Percentiles rank a stretch among this genome's conserved stretches.
Evolutionary conservation across 768 basidiomycete species (phyloP).

Genomic region (Rhodotorula taiwanensis): DNA sequence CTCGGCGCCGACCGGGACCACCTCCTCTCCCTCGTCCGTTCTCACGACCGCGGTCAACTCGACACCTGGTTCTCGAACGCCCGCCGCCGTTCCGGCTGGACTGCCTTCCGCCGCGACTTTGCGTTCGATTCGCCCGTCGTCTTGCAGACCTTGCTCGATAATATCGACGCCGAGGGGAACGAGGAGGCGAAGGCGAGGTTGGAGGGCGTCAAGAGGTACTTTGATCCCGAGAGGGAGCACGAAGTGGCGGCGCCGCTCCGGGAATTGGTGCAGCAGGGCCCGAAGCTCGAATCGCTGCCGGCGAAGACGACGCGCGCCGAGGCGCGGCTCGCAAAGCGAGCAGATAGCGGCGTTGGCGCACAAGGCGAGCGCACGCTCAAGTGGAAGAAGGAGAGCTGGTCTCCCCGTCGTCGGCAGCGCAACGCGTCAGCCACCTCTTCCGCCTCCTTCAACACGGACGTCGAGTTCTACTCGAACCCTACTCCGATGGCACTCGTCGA

Average conservation of each 20-base stretch:
- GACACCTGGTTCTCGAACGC: constrained; percentile 33
- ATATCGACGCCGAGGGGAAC: neutral
- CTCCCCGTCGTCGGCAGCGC: too few species aligned
- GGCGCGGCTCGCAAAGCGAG: neutral
- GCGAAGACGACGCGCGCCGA: neutral
- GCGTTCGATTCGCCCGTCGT: neutral
- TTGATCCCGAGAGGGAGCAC: constrained; percentile 6
- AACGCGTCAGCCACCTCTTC: constrained; percentile 3
- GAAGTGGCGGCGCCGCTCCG: constrained; percentile 10
- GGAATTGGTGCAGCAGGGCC: constrained; percentile 8
- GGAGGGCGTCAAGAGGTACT: constrained; percentile 6
- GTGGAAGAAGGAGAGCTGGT: too few species aligned
- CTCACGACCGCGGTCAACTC: constrained; percentile 13
- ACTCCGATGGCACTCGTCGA: neutral
- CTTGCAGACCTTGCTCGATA: neutral
- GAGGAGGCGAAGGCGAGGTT: neutral
- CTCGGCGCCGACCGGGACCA: neutral
- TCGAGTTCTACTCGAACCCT: neutral
- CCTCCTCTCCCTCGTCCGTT: constrained; percentile 5
- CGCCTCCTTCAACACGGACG: neutral
- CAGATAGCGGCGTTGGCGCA: neutral
- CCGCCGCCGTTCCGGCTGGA: constrained; percentile 27
- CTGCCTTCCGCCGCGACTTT: constrained; percentile 6
- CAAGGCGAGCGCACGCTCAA: too few species aligned
- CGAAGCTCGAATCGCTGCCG: too few species aligned